Conservation (phyloP, 768 basidiomycete genomes). For the Butyriboletus loyo region DNA sequence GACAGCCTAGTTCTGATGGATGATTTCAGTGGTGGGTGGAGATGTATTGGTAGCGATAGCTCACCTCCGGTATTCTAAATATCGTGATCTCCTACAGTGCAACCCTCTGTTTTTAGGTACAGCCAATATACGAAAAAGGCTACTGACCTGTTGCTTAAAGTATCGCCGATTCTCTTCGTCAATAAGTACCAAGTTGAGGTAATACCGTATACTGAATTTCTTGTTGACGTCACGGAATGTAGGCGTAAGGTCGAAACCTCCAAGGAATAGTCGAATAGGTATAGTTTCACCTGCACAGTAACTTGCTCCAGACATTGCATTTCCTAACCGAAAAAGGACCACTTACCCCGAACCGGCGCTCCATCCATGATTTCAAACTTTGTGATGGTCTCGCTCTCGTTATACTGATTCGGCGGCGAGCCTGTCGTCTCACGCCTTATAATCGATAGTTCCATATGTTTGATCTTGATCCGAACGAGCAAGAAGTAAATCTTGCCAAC, state of each 20-base stretch:
- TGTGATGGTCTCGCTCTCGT: slow-evolving; percentile 97
- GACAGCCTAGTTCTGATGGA: slow-evolving; percentile 34
- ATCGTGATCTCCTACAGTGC: slow-evolving; percentile 73
- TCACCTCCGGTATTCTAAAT: slow-evolving; percentile 85
- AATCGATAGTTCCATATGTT: slow-evolving; percentile 98
- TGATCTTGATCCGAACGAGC: slow-evolving; percentile 98
- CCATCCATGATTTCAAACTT: slow-evolving; percentile 99
- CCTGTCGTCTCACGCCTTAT: slow-evolving; percentile 97
- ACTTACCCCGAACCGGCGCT: slow-evolving; percentile 87
- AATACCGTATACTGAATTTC: slow-evolving; percentile 96
- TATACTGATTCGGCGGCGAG: slow-evolving; percentile 97
- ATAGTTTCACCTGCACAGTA: slow-evolving; percentile 84
- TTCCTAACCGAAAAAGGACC: neutral
- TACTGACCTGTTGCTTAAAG: slow-evolving; percentile 88
- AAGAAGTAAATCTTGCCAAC: slow-evolving; percentile 99
- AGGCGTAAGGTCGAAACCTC: slow-evolving; percentile 97
- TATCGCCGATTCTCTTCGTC: slow-evolving; percentile 98
- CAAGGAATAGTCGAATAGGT: slow-evolving; percentile 95
- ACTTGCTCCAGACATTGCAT: neutral
- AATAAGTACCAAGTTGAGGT: slow-evolving; percentile 94
- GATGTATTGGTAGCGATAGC: slow-evolving; percentile 12
- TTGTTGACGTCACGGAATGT: slow-evolving; percentile 99
- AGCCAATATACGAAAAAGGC: neutral
- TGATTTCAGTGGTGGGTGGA: neutral
- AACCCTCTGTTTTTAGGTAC: neutral